Percentiles rank a stretch among this genome's conserved stretches.
These are phyloP conservation scores for Candida nonsorbophila DNA, from an alignment of 805 yeast species.

Conservation along the genomic window DNA sequence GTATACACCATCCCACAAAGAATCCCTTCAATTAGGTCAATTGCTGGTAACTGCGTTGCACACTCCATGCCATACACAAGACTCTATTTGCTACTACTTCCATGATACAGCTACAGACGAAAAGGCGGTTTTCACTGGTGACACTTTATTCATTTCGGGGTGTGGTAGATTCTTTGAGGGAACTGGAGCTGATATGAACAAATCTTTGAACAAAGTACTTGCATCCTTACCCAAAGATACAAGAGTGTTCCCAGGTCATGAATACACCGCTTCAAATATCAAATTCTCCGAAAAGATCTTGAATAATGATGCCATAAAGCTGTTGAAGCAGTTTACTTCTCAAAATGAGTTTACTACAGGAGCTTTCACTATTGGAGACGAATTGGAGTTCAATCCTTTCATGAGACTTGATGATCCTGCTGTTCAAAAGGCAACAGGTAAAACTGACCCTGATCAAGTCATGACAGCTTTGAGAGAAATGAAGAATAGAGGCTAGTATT, in stretches of 20 bases:
- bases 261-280: constrained; percentile 81
- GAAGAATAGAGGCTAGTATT: constrained; percentile 50
- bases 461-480: constrained; percentile 71
- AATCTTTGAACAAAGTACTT: constrained; percentile 55
- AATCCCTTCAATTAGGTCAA: constrained; percentile 58
- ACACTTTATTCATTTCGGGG: constrained; percentile 89
- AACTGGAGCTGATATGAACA: constrained; percentile 71
- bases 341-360: constrained; percentile 80
- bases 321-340: constrained; percentile 46
- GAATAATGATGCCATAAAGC: constrained; percentile 46
- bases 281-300: constrained; percentile 68
- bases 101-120: constrained; percentile 60
- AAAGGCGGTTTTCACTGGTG: constrained; percentile 88
- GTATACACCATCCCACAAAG: constrained; percentile 62
- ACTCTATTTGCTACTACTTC: constrained; percentile 83
- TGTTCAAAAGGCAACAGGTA: constrained; percentile 57
- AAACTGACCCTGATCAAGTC: constrained; percentile 43
- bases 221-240: constrained; percentile 65
- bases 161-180: constrained; percentile 98
- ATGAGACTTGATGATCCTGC: constrained; percentile 68
- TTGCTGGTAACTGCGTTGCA: constrained; percentile 74
- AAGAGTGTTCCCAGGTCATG: constrained; percentile 89
- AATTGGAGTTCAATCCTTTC: constrained; percentile 80
- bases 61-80: constrained; percentile 98
- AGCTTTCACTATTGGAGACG: constrained; percentile 76